Base-by-base conservation (phyloP, 2,329 filamentous ascomycete species). In the Sporothrix brasiliensis region DNA sequence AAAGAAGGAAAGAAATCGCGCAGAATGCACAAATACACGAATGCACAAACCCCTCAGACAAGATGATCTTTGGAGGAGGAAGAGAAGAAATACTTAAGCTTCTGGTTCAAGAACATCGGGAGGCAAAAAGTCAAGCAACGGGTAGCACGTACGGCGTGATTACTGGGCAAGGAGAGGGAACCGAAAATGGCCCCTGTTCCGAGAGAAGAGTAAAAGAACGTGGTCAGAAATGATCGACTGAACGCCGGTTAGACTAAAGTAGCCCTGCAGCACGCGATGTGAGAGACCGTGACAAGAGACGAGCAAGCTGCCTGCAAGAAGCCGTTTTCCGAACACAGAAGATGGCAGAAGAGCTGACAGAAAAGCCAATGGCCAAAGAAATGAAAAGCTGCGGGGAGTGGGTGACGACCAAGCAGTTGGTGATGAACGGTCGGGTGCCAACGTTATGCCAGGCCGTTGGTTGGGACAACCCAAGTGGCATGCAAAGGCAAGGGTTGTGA, bases 171-270 rank as follows among this genome's bases (percentile, higher is more conserved):
- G 34, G 27, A n/a, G 47, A 53, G 52, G 77, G 73, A 34, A 63
- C 24, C 21, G 27, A 63, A 72, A 69, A 16, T 30, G 49, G 21
- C 21, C 34, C 34, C 24, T 54, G 65, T 44, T 67, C 54, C n/a
- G n/a, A 24, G 56, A 65, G 56, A 34, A 54, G 27, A 56, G 14
- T 19, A 63, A 27, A 4, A 66, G 63, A 69, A 61, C 41, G 67
- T 65, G 44, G 61, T 54, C 53, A 19, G 16, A 50, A 67, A 67
- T 54, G 65, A 72, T 73, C 69, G 69, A 70, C 69, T 30, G 68
- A 65, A 49, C 44, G 41, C 61, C 69, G 69, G 69, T 56, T 67
- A 68, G 69, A 68, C 71, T 71, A 73, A 69, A 54, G 54, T 58
- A 68, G 52, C 66, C 56, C 41, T 68, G 44, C 70, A 71, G 58